Percentiles rank a stretch among this genome's conserved stretches.
phyloP scores from a whole-genome alignment of 208 protist species.

The Phytomonas sp. region DNA sequence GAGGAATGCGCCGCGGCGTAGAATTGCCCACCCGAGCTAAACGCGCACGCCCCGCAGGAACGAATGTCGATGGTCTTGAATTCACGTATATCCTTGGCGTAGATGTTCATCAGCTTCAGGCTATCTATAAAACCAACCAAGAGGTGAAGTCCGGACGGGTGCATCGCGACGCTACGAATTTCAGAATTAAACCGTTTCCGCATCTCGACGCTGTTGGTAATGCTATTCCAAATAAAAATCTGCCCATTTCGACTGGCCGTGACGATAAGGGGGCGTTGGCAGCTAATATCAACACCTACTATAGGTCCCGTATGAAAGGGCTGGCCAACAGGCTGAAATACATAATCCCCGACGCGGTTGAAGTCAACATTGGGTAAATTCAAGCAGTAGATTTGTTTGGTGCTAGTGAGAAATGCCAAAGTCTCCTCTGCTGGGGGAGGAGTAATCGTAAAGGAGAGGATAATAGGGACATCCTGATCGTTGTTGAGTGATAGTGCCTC shows the following conservation, averaged over 20 bases:
- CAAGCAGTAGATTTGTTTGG: constrained; percentile 89
- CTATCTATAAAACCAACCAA: constrained; percentile 94
- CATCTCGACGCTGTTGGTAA: constrained; percentile 90
- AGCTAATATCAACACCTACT: constrained; percentile 89
- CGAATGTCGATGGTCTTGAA: constrained; percentile 92
- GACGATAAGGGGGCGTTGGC: constrained; percentile 92
- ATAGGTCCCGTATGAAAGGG: constrained; percentile 87
- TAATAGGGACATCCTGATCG: constrained; percentile 24
- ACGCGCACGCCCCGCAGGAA: constrained; percentile 88
- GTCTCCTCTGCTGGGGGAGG: constrained; percentile 84
- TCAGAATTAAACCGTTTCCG: constrained; percentile 89
- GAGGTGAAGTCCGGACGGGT: constrained; percentile 92
- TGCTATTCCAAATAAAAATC: constrained; percentile 95
- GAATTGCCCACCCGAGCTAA: constrained; percentile 94
- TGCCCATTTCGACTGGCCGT: constrained; percentile 88
- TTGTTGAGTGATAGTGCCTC: constrained; percentile 14
- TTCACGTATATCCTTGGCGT: constrained; percentile 92
- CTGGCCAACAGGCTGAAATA: constrained; percentile 88
- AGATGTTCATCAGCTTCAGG: constrained; percentile 93
- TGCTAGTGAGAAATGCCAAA: constrained; percentile 87
- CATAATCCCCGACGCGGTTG: constrained; percentile 84
- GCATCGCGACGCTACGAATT: constrained; percentile 90
- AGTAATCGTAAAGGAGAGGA: constrained; percentile 79
- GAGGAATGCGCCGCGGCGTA: constrained; percentile 94
- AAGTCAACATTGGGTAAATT: constrained; percentile 93